Percentiles rank a stretch among this genome's conserved stretches.
These are phyloP conservation scores for Zymoseptoria passerinii DNA, from an alignment of 2,329 filamentous ascomycete genomes.

Conservation along the genomic window DNA sequence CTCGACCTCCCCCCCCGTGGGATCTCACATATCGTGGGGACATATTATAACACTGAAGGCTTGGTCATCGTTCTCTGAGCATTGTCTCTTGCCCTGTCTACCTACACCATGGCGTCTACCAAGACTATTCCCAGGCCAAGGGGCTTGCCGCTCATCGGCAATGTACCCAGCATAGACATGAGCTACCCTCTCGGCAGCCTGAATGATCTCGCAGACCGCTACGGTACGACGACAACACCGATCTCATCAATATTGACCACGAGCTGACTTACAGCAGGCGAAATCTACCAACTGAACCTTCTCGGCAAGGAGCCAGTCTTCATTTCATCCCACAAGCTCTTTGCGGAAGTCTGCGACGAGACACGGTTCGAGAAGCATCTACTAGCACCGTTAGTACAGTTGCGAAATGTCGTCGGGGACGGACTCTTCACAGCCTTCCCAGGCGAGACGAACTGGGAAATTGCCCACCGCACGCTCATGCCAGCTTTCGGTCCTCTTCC, in stretches of 20 bases:
- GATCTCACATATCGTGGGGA: not conserved
- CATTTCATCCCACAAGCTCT: constrained; percentile 18
- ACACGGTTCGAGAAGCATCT: constrained; percentile 51
- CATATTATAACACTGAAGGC: not conserved
- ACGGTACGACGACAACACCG: not conserved
- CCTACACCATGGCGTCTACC: not conserved
- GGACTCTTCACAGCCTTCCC: constrained; percentile 35
- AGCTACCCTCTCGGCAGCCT: not conserved
- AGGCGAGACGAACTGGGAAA: constrained; percentile 32
- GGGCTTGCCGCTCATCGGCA: not conserved
- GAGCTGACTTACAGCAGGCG: constrained; percentile 1
- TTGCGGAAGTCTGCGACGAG: constrained; percentile 35
- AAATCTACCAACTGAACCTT: constrained; percentile 11
- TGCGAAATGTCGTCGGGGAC: constrained; percentile 47
- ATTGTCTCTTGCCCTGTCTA: not conserved
- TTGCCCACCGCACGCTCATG: constrained; percentile 36
- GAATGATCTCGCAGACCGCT: not conserved
- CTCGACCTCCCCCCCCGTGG: not conserved
- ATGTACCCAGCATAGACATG: not conserved
- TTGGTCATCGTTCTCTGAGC: not conserved
- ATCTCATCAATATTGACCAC: not conserved
- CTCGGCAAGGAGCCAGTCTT: constrained; percentile 2
- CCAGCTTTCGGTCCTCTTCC: constrained; percentile 40
- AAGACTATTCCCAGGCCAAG: not conserved
- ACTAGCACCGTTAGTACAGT: constrained; percentile 42